Conservation (phyloP, 371 early-diverging fungal species). For the Mortierella sp. region DNA sequence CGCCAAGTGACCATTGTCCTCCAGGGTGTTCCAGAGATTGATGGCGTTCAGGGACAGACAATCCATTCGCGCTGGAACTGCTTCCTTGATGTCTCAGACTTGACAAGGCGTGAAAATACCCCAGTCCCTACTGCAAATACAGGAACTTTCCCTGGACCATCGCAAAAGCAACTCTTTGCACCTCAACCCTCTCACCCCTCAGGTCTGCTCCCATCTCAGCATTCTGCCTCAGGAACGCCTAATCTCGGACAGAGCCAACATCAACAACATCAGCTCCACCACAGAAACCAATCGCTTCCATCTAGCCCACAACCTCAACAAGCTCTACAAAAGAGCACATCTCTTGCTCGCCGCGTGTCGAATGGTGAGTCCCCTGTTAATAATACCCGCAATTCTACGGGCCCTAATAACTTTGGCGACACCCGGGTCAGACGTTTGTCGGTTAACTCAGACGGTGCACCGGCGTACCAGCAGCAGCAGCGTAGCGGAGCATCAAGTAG, state of each 20-base stretch:
- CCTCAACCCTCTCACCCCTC: conserved; percentile 50
- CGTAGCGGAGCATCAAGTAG: conserved; percentile 13
- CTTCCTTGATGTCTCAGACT: conserved; percentile 70
- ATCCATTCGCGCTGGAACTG: conserved; percentile 79
- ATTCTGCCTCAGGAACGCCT: conserved; percentile 18
- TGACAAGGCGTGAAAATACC: conserved; percentile 64
- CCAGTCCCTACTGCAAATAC: conserved; percentile 6
- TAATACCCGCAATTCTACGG: conserved; percentile 18
- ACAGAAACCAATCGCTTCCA: conserved; percentile 45
- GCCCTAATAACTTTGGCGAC: conserved; percentile 16
- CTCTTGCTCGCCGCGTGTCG: conserved; percentile 36
- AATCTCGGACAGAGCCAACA: conserved; percentile 20
- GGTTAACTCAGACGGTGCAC: conserved; percentile 27
- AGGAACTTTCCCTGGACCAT: conserved; percentile 10
- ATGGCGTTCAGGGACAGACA: conserved; percentile 63
- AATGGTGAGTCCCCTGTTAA: conserved; percentile 20
- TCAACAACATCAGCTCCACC: conserved; percentile 40
- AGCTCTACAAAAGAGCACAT: conserved; percentile 28
- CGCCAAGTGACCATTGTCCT: conserved; percentile 74
- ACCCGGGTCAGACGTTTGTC: conserved; percentile 27
- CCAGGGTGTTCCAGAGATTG: conserved; percentile 66
- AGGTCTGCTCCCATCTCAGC: conserved; percentile 26
- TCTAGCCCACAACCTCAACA: conserved; percentile 55
- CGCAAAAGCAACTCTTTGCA: conserved; percentile 39
- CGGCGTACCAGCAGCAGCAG: conserved; percentile 15